phyloP scores from a whole-genome alignment of 1,284 basidiomycete genomes.

The Trichosporon sp. region DNA sequence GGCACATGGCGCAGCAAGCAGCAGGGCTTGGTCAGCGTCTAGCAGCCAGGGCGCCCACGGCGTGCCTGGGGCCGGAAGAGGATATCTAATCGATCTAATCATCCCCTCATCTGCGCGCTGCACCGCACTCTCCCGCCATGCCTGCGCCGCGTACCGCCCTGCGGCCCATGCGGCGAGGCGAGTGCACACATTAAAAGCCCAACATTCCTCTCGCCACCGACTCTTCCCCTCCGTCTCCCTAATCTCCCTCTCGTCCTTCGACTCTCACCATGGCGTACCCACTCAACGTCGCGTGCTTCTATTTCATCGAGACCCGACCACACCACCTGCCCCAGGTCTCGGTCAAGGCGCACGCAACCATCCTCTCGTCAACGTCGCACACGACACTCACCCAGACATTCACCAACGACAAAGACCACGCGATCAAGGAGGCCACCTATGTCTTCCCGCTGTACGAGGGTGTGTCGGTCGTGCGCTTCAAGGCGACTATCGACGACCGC shows the following conservation, averaged over 20 bases:
- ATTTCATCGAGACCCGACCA: neutral
- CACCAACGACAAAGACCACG: conserved; percentile 46
- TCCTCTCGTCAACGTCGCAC: conserved; percentile 52
- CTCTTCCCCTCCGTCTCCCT: neutral
- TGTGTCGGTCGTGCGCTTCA: conserved; percentile 56
- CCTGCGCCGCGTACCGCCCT: neutral
- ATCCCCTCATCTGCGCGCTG: neutral
- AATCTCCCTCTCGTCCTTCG: neutral
- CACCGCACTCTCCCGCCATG: neutral
- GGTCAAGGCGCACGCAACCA: conserved; percentile 6
- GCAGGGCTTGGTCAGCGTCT: neutral
- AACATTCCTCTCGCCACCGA: neutral
- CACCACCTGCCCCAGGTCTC: conserved; percentile 7
- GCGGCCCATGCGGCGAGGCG: no score
- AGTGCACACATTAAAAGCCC: neutral
- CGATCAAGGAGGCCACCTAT: conserved; percentile 55
- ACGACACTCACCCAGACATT: conserved; percentile 56
- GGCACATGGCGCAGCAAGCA: no score
- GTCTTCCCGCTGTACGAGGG: conserved; percentile 59
- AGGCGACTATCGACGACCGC: conserved; percentile 51
- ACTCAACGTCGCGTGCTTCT: conserved; percentile 6
- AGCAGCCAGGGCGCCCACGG: no score
- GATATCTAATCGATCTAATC: neutral
- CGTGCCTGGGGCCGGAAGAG: neutral
- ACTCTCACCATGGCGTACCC: neutral